Evolutionary conservation across 2,329 filamentous ascomycete genomes (phyloP), one percentile per base, ranked within the genome.

Genomic region (Parastagonospora avenae): DNA sequence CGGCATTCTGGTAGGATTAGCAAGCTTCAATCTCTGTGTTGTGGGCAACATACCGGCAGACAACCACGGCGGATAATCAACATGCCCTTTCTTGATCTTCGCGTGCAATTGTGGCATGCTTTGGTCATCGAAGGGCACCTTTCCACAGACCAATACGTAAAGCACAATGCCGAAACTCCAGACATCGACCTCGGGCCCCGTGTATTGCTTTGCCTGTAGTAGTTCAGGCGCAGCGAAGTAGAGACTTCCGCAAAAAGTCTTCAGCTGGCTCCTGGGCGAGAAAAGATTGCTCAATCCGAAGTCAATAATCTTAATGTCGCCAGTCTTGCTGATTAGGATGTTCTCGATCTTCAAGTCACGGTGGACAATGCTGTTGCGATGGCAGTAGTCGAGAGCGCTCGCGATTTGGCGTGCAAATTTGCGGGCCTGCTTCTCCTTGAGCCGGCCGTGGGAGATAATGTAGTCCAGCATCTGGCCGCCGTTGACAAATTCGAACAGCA

Each of bases 391-490:
- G 50, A 99, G 81, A 29, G 94, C 92, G 70, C 93, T 97, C 30
- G 93, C 92, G 60, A 99, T 97, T 77, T 99, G 94, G 35, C 94
- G 89, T 60, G 91, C 95, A 74, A 99, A 99, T 74, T 97, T 97
- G 67, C 94, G 87, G 8, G 94, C 94, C 76, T 96, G 93, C 76
- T 97, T 97, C 78, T 99, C 94, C 80, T 97, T 97, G 57, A 99
- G 80, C 68, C 95, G 90, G 51, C 93, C 94, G 69, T 99, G 94
- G 3, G 92, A 97, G 71, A 99, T 99, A 74, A 99, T 99, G 76
- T 97, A 99, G 78, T 99, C 94, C 55, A 99, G 86, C 94, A 99
- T 97, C 77, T 99, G 94, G 14, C 94, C 94, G 41, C 94, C 94
- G 70, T 99, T 97, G 75, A 99, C 94, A 74, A 94, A 97, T 77